Evolutionary conservation across 179 eudicot genomes (phyloP).

Genomic region (Spinacia oleracea): DNA sequence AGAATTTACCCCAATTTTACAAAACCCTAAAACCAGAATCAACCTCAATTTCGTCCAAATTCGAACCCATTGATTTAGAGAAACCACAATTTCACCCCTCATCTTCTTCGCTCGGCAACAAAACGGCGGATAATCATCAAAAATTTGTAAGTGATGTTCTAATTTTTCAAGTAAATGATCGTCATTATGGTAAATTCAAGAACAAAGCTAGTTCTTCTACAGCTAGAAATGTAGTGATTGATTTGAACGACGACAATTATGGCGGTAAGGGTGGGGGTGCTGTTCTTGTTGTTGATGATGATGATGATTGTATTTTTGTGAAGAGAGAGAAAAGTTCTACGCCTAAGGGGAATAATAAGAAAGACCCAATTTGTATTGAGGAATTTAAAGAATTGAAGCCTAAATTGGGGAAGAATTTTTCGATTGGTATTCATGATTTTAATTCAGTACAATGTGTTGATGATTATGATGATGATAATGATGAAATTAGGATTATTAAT

Average conservation of each 20-base stretch:
- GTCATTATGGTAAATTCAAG: background rate
- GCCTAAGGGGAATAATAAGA: conserved; percentile 20
- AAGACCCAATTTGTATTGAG: conserved; percentile 30
- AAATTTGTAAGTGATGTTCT: background rate
- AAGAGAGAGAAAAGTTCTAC: conserved; percentile 19
- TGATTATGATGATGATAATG: conserved; percentile 28
- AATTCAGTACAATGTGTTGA: conserved; percentile 33
- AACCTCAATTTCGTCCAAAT: background rate
- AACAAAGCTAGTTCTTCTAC: background rate
- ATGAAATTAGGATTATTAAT: conserved; percentile 22
- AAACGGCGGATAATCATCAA: conserved; percentile 8
- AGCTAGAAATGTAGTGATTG: conserved; percentile 2
- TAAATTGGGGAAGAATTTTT: conserved; percentile 1
- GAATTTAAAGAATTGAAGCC: background rate
- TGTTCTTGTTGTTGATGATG: background rate
- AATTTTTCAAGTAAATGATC: background rate
- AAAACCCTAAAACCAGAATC: conserved; percentile 26
- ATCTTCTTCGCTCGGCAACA: background rate
- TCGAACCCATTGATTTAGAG: background rate
- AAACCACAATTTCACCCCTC: background rate
- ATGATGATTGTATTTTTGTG: conserved; percentile 35
- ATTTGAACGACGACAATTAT: conserved; percentile 16
- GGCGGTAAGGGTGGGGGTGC: background rate
- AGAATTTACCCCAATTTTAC: conserved; percentile 11
- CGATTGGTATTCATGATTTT: background rate